phyloP scores from a whole-genome alignment of 208 protist species.

The Trypanosoma theileri region DNA sequence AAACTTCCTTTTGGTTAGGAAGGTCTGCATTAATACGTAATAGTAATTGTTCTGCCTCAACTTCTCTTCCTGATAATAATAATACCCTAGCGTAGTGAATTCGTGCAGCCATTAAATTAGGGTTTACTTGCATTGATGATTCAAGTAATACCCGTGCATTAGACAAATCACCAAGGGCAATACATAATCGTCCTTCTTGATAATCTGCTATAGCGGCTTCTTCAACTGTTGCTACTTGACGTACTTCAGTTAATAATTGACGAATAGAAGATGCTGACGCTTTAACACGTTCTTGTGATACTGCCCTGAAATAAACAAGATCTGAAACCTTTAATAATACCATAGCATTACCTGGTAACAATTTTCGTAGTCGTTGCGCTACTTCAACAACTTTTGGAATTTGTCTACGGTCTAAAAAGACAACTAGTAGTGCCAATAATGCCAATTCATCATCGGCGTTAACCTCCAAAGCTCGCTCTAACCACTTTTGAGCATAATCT shows the following conservation, averaged over 20 bases:
- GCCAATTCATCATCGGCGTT: slow-evolving; percentile 78
- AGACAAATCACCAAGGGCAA: slow-evolving; percentile 55
- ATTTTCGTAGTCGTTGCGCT: slow-evolving; percentile 45
- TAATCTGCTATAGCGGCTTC: slow-evolving; percentile 75
- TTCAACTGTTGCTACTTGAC: slow-evolving; percentile 39
- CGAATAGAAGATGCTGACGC: slow-evolving; percentile 36
- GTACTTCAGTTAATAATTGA: slow-evolving; percentile 57
- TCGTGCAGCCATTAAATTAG: slow-evolving; percentile 62
- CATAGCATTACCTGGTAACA: slow-evolving; percentile 70
- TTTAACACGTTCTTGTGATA: slow-evolving; percentile 41
- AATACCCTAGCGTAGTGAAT: slow-evolving; percentile 78
- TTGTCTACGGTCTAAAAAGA: slow-evolving; percentile 71
- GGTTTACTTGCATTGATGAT: slow-evolving; percentile 54
- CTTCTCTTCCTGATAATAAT: slow-evolving; percentile 42
- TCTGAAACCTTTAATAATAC: slow-evolving; percentile 77
- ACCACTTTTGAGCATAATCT: slow-evolving; percentile 51
- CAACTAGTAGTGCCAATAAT: slow-evolving; percentile 63
- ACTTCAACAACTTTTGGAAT: slow-evolving; percentile 54
- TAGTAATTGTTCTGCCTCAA: slow-evolving; percentile 56
- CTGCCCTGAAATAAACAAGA: slow-evolving; percentile 78
- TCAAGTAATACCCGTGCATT: slow-evolving; percentile 59
- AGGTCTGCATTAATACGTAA: slow-evolving; percentile 52
- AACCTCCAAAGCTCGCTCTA: slow-evolving; percentile 63
- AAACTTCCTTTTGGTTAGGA: slow-evolving; percentile 76
- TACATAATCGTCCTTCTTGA: slow-evolving; percentile 70